Percentiles rank a stretch among this genome's conserved stretches.
Evolutionary conservation across 345 rosid species (phyloP).

Genomic region (Trapa bicornis): DNA sequence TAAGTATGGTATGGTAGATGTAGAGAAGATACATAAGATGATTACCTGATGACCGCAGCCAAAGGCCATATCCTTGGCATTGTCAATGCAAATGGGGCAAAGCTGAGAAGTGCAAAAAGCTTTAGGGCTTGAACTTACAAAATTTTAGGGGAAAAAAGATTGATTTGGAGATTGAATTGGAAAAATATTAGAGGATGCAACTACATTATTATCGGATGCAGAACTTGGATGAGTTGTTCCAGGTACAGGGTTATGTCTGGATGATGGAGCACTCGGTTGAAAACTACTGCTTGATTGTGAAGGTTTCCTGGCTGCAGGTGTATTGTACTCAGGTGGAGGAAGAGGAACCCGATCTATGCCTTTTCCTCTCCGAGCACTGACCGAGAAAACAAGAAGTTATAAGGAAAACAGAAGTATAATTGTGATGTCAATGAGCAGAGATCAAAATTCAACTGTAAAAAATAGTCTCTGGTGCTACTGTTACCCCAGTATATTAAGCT

Average conservation of each 20-base stretch:
- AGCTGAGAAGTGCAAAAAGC: conserved; percentile 18
- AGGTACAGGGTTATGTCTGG: conserved; percentile 9
- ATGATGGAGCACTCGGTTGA: conserved; percentile 38
- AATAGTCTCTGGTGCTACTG: background rate
- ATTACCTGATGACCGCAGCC: conserved; percentile 79
- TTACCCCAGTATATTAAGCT: conserved; percentile 36
- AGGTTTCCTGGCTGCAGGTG: conserved; percentile 19
- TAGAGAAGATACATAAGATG: no score
- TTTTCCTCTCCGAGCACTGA: no score
- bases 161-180: no score
- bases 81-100: conserved; percentile 54
- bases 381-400: no score
- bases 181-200: background rate
- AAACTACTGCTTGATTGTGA: conserved; percentile 24
- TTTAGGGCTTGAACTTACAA: background rate
- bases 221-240: conserved; percentile 27
- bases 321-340: conserved; percentile 9
- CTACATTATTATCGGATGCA: conserved; percentile 18
- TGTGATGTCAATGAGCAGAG: background rate
- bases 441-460: background rate
- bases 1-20: background rate
- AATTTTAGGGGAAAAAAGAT: no score
- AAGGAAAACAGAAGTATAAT: background rate
- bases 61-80: conserved; percentile 61
- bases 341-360: no score